Evolutionary conservation across 176 grass and related monocot species (phyloP).

Genomic region (Raddia distichophylla): DNA sequence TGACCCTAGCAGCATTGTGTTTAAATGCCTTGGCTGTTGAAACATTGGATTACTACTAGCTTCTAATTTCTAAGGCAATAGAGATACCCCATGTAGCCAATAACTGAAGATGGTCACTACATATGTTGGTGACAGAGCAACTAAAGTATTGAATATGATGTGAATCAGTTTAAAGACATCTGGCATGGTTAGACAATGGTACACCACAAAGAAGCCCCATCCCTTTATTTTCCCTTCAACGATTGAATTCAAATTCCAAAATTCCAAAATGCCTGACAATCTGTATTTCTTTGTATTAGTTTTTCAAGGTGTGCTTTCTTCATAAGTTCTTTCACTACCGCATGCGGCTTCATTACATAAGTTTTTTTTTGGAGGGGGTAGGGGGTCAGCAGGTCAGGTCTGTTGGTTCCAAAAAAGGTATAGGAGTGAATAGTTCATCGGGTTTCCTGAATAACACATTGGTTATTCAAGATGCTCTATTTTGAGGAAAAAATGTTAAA

Average conservation of each 20-base stretch:
- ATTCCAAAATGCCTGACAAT: background rate
- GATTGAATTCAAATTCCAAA: background rate
- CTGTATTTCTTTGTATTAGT: background rate
- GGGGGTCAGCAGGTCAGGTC: background rate
- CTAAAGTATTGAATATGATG: background rate
- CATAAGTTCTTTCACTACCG: background rate
- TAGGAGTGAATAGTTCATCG: background rate
- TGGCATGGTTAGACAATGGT: background rate
- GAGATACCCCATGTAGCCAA: background rate
- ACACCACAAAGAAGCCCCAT: background rate
- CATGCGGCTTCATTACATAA: background rate
- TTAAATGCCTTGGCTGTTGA: background rate
- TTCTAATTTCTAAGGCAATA: background rate
- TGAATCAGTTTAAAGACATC: background rate
- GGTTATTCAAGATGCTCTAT: background rate
- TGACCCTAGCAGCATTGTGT: background rate
- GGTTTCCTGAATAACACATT: background rate
- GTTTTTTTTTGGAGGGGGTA: too few relatives aligned
- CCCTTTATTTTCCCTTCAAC: background rate
- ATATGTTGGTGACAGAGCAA: constrained; percentile 14
- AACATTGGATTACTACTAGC: background rate
- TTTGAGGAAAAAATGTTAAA: background rate
- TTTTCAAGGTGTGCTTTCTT: background rate
- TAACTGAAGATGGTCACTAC: constrained; percentile 5
- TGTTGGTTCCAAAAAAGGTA: background rate